These are phyloP conservation scores for Stenogyne calaminthoides DNA, from an alignment of 305 asterid species.

Conservation along the genomic window DNA sequence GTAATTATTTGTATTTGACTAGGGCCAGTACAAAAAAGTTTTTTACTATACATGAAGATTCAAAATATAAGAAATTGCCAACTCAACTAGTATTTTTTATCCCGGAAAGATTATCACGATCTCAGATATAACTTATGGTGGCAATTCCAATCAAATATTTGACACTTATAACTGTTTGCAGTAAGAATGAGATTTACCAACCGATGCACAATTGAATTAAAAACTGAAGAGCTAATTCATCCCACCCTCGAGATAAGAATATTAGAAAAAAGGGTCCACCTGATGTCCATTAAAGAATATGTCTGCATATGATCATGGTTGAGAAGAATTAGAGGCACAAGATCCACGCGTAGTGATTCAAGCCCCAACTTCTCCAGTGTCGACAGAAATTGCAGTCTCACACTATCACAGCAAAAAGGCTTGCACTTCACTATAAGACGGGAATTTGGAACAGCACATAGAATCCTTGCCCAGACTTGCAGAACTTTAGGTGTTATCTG, in stretches of 20 bases:
- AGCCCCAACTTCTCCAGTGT: constrained; percentile 87
- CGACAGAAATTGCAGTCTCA: constrained; percentile 81
- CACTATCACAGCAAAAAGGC: constrained; percentile 94
- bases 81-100: background rate
- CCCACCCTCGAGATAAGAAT: constrained; percentile 16
- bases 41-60: background rate
- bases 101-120: background rate
- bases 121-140: background rate
- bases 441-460: constrained; percentile 91
- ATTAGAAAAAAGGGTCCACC: constrained; percentile 45
- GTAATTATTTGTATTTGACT: background rate
- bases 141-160: background rate
- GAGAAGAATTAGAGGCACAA: constrained; percentile 92
- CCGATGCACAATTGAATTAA: background rate
- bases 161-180: background rate
- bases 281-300: constrained; percentile 97
- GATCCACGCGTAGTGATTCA: constrained; percentile 96
- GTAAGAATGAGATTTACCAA: background rate
- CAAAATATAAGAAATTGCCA: constrained; percentile 5
- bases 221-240: constrained; percentile 9
- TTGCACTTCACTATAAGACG: constrained; percentile 96
- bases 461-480: constrained; percentile 96
- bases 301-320: constrained; percentile 99
- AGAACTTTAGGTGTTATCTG: constrained; percentile 97
- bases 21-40: background rate